Evolutionary conservation across 257 asterid genomes (phyloP), one percentile per base, ranked within the genome.

Genomic region (Solanum sitiens): DNA sequence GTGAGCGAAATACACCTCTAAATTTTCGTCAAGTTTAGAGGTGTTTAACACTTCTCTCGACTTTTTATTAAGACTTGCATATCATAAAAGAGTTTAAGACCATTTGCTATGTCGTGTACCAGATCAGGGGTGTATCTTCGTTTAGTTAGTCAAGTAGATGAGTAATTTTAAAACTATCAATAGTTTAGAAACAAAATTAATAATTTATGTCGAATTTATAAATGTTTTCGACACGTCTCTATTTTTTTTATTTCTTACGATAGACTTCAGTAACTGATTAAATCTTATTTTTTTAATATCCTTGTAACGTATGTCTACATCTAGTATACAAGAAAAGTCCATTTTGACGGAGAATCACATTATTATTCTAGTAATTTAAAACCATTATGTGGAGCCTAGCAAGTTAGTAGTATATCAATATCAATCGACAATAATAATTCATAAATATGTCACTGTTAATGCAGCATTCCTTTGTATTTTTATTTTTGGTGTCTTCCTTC

Each of bases 131-230:
- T 53, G 23, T 6, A 53, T 53, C 4, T 53, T 16, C 16, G 23
- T 53, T 53, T 53, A 16, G 1, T 53, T 16, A 16, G 4, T 53
- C 23, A 53, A 53, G 23, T 16, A 16, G 23, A 53, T 53, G 23
- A 53, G 10, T 53, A 53, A 16, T 53, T 53, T 53, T 53, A 16
- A 53, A 7, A 53, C 2, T 53, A 4, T 16, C 10, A 6, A 39
- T 39, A 39, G 2, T 39, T 39, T 1, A 39, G 9, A 7, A 0
- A 6, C 9, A 0, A 53, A 53, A 53, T 23, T 16, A 53, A 53
- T 16, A 16, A 6, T 18, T 53, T 53, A 16, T 0, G 4, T 2
- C 10, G 2, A 53, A 16, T 16, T 53, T 9, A 2, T 0, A 0
- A 53, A 53, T 53, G 6, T 16, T 53, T 6, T 6, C 4, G 0